A percentile compares a stretch with the other conserved stretches of the same genome.
Evolutionary conservation across 2,329 filamentous ascomycete species (phyloP).

Genomic region (Epichloe aotearoae): DNA sequence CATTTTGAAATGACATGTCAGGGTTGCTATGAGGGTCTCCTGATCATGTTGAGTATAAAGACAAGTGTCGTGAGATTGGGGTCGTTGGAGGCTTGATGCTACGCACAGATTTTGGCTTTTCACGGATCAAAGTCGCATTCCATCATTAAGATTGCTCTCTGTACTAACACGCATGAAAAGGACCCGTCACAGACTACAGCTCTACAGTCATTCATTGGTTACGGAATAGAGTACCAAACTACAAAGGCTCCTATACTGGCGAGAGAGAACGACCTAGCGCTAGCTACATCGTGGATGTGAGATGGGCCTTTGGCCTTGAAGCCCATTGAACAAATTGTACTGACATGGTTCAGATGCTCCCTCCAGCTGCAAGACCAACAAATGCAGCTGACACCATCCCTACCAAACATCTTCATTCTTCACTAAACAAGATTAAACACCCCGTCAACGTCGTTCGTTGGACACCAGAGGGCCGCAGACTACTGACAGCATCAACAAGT

Average conservation of each 20-base stretch:
- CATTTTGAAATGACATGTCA: neutral
- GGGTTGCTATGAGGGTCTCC: neutral
- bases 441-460: constrained; percentile 94
- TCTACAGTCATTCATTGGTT: constrained; percentile 87
- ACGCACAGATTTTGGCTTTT: too few species aligned
- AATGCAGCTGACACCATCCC: constrained; percentile 78
- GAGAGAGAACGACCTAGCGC: constrained; percentile 74
- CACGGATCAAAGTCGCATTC: too few species aligned
- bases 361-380: constrained; percentile 61
- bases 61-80: neutral
- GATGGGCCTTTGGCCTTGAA: neutral
- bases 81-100: neutral
- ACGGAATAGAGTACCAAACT: constrained; percentile 57
- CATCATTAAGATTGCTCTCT: neutral
- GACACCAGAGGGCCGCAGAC: constrained; percentile 86
- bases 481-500: constrained; percentile 88
- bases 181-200: constrained; percentile 86
- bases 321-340: neutral
- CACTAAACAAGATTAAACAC: constrained; percentile 94
- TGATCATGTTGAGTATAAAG: neutral
- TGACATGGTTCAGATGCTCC: constrained; percentile 55
- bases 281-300: constrained; percentile 80
- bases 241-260: constrained; percentile 55
- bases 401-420: constrained; percentile 94
- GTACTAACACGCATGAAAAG: constrained; percentile 29